Base-by-base conservation (phyloP, 225 moss, liverwort and hornwort genomes). In the Sphagnum contortum region DNA sequence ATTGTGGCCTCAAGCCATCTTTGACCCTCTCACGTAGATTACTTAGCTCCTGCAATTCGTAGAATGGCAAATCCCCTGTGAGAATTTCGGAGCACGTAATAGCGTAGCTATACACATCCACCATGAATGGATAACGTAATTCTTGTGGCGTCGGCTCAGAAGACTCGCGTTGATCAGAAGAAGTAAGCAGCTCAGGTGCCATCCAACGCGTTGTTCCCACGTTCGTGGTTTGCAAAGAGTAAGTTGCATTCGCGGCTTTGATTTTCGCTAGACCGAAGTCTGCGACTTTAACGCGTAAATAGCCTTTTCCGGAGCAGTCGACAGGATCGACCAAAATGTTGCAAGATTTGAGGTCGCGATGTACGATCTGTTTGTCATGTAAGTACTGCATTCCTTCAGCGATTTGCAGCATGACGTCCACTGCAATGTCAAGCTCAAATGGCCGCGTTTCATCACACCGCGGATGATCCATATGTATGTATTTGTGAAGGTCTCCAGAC, bases 351-450 rank as follows among this genome's bases (percentile, higher is more conserved):
- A 71, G 62, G 63, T 70, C 70, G 2, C 70, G 61, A 52, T 75
- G 70, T 4, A 62, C 70, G 62, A 75, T 62, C 12, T 1, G 44
- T 12, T 45, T 60, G 45, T 50, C 59, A 48, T 76, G 72, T 44
- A 76, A 64, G n/a, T 72, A 72, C 44, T 54, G 48, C 4, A 72
- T 14, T 50, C 76, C 76, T 49, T 76, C 76, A 3, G 68, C 72
- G 48, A 76, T 72, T 62, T 76, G 12, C 10, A 76, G 72, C 72
- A 76, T 65, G 47, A 76, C 4, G 1, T 13, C 65, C 3, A 66
- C 47, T 57, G 66, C 65, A 3, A 62, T 6, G 45, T 9, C 12
- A 12, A 48, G 12, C 47, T 56, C 5, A 11, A 56, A 57, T 11
- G 56, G 56, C 11, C 8, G 2, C 3, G 11, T 13, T 4, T 1